Evolutionary conservation across 441 rosid genomes (phyloP).

Genomic region (Dalechampia spathulata): DNA sequence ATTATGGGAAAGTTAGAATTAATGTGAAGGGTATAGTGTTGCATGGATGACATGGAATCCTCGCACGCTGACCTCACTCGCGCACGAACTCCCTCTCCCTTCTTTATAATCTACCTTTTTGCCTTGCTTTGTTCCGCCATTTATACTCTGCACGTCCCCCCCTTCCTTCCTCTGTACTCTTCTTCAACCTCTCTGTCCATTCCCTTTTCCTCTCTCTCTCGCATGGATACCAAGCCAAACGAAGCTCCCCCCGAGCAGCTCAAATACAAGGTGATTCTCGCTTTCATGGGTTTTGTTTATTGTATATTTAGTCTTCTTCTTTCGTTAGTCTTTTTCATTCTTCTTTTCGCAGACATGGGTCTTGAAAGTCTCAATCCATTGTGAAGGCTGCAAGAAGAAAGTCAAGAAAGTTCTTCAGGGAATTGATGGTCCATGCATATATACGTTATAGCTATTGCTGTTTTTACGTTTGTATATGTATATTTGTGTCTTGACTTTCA

Average conservation of each 20-base stretch:
- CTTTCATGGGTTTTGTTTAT: background rate
- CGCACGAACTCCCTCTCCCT: background rate
- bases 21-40: too few relatives aligned
- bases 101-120: background rate
- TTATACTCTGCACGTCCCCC: conserved; percentile 6
- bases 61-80: background rate
- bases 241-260: conserved; percentile 30
- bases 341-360: conserved; percentile 46
- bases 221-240: conserved; percentile 36
- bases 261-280: conserved; percentile 34
- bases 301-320: background rate
- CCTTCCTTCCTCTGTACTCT: background rate
- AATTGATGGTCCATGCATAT: conserved; percentile 37
- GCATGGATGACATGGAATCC: conserved; percentile 24
- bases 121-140: background rate
- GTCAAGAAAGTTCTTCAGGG: conserved; percentile 57
- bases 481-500: too few relatives aligned
- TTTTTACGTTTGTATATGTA: background rate
- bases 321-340: background rate
- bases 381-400: conserved; percentile 67
- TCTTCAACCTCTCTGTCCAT: conserved; percentile 9
- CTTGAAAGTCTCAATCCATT: conserved; percentile 57
- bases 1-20: too few relatives aligned
- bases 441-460: too few relatives aligned
- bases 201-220: conserved; percentile 7